These are phyloP conservation scores for Fraxinus excelsior DNA, from an alignment of 257 asterid genomes.

Conservation along the genomic window DNA sequence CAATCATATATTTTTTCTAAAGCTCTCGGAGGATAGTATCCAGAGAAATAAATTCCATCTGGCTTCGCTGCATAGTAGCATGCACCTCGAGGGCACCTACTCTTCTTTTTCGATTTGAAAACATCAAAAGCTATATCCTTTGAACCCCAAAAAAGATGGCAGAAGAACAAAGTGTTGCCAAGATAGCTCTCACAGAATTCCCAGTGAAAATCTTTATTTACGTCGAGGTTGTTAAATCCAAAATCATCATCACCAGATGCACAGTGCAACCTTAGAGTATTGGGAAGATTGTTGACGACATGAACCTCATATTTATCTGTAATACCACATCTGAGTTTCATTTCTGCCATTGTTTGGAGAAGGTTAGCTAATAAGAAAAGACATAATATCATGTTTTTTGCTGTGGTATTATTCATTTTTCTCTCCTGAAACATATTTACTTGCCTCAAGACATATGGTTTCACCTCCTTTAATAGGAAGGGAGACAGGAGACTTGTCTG, in stretches of 20 bases:
- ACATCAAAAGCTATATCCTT: slow-evolving; percentile 8
- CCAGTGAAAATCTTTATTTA: background rate
- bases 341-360: too few relatives aligned
- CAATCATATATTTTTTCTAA: background rate
- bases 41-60: background rate
- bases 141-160: slow-evolving; percentile 24
- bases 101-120: background rate
- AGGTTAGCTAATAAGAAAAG: too few relatives aligned
- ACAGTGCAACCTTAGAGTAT: background rate
- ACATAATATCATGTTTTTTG: too few relatives aligned
- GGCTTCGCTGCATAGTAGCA: background rate
- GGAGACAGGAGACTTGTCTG: too few relatives aligned
- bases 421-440: too few relatives aligned
- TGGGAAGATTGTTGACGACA: too few relatives aligned
- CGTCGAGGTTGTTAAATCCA: background rate
- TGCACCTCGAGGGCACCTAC: background rate
- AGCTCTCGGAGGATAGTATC: background rate
- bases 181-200: background rate
- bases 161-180: slow-evolving; percentile 13
- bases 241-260: slow-evolving; percentile 22
- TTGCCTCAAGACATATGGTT: too few relatives aligned
- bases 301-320: too few relatives aligned
- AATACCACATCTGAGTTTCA: too few relatives aligned
- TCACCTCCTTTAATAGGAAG: too few relatives aligned
- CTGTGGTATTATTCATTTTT: too few relatives aligned